Conservation (phyloP, 2,329 filamentous ascomycete genomes). For the Clonostachys rhizophaga region DNA sequence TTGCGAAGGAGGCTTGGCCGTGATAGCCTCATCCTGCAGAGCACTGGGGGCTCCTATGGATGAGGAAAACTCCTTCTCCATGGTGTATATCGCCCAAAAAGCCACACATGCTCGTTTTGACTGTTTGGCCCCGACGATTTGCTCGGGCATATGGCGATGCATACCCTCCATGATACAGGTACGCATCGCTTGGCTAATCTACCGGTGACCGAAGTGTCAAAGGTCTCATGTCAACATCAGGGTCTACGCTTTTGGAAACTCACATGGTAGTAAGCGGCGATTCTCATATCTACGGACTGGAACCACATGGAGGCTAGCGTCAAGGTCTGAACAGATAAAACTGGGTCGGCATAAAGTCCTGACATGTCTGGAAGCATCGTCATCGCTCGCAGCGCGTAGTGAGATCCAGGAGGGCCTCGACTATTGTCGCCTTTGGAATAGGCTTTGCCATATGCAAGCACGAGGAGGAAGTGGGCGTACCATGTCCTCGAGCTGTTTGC, state of each 20-base stretch:
- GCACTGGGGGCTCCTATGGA: conserved; percentile 17
- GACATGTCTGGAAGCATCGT: conserved; percentile 1
- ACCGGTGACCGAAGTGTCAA: neutral
- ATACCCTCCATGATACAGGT: conserved; percentile 22
- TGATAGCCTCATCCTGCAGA: conserved; percentile 19
- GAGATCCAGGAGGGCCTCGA: neutral
- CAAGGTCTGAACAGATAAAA: conserved; percentile 14
- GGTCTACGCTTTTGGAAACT: neutral
- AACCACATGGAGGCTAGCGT: conserved; percentile 28
- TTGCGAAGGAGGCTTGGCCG: conserved; percentile 17
- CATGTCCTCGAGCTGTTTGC: conserved; percentile 8
- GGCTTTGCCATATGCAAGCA: conserved; percentile 5
- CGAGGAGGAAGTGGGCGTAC: conserved; percentile 5
- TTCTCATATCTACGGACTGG: conserved; percentile 31
- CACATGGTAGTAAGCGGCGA: conserved; percentile 30
- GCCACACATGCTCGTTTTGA: conserved; percentile 17
- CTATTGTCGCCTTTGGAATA: neutral
- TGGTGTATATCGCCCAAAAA: conserved; percentile 21
- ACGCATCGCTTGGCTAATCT: conserved; percentile 23
- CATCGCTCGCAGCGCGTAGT: conserved; percentile 2
- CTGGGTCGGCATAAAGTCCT: neutral
- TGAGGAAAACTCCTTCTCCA: conserved; percentile 17
- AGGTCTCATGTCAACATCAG: neutral
- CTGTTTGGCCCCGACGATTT: conserved; percentile 11
- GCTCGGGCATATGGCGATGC: conserved; percentile 16